Percentiles rank a stretch among this genome's conserved stretches.
Evolutionary conservation across 768 basidiomycete species (phyloP).

Genomic region (Krasilnikovozyma curviuscula): DNA sequence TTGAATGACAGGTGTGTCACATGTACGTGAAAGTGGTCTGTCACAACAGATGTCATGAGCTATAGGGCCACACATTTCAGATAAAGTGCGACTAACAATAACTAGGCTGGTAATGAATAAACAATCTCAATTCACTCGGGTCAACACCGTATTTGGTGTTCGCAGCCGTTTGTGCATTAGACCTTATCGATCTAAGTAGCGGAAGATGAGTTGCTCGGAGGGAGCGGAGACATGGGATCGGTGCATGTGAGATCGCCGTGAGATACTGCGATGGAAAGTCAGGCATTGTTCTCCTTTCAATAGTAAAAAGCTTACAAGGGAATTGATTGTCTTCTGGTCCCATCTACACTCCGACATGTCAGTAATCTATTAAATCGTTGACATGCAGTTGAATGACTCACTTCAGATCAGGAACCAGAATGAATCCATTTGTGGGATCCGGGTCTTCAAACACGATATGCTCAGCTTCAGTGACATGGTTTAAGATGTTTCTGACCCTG

Average conservation of each 20-base stretch:
- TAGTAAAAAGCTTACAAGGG: slow-evolving; percentile 30
- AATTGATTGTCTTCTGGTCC: slow-evolving; percentile 55
- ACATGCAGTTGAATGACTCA: not conserved
- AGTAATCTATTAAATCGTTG: not conserved
- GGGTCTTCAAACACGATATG: not conserved
- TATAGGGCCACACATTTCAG: not conserved
- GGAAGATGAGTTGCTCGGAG: slow-evolving; percentile 43
- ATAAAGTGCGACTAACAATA: slow-evolving; percentile 49
- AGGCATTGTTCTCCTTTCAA: not conserved
- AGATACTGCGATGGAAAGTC: slow-evolving; percentile 41
- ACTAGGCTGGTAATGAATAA: slow-evolving; percentile 84
- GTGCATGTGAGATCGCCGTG: slow-evolving; percentile 45
- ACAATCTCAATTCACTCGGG: slow-evolving; percentile 48
- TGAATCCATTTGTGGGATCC: slow-evolving; percentile 31
- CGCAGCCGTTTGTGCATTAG: slow-evolving; percentile 37
- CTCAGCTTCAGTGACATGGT: not conserved
- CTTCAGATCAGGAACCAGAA: slow-evolving; percentile 69
- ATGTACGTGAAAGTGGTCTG: slow-evolving; percentile 90
- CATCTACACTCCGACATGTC: slow-evolving; percentile 46
- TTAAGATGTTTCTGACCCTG: not conserved
- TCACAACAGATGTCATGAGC: not conserved
- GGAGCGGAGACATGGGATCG: slow-evolving; percentile 57
- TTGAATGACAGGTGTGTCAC: slow-evolving; percentile 60
- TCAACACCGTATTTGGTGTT: slow-evolving; percentile 47
- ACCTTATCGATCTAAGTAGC: slow-evolving; percentile 47